phyloP scores from a whole-genome alignment of 2,329 filamentous ascomycete species.

The Sarocladium kiliense region DNA sequence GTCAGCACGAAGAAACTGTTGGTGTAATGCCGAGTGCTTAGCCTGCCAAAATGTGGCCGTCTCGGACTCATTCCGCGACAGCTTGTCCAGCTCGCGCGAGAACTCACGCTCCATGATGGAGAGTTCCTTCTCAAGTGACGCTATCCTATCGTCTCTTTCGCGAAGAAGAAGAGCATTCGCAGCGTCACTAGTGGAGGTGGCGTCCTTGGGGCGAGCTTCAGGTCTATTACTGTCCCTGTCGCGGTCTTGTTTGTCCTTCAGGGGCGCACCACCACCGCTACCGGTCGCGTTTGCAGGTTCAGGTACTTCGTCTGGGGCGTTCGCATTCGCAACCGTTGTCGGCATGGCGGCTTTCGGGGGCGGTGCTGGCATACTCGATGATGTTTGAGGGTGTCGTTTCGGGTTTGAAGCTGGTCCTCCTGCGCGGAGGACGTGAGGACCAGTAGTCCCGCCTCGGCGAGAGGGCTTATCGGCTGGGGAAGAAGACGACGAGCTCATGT shows the following conservation, averaged over 20 bases:
- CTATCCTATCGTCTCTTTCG: conserved; percentile 48
- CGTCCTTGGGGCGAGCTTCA: neutral
- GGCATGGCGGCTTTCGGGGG: conserved; percentile 1
- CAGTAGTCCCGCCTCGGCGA: neutral
- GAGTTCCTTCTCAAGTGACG: conserved; percentile 47
- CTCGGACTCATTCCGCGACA: conserved; percentile 50
- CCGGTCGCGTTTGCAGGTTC: neutral
- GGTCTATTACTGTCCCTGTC: neutral
- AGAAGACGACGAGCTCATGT: neutral
- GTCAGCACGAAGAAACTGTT: conserved; percentile 47
- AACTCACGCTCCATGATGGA: conserved; percentile 49
- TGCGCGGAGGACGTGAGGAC: neutral
- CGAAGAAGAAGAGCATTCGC: conserved; percentile 18
- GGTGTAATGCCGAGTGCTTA: conserved; percentile 47
- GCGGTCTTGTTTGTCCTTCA: neutral
- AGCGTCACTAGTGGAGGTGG: neutral
- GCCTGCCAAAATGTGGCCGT: conserved; percentile 53
- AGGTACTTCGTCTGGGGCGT: neutral
- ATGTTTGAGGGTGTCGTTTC: neutral
- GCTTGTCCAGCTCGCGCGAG: conserved; percentile 44
- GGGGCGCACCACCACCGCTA: neutral
- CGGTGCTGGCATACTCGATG: conserved; percentile 2
- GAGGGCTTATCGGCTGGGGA: neutral
- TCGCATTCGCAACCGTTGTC: neutral
- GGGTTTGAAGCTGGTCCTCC: neutral